Evolutionary conservation across 208 protist genomes (phyloP).

Genomic region (Acanthamoeba culbertsoni): DNA sequence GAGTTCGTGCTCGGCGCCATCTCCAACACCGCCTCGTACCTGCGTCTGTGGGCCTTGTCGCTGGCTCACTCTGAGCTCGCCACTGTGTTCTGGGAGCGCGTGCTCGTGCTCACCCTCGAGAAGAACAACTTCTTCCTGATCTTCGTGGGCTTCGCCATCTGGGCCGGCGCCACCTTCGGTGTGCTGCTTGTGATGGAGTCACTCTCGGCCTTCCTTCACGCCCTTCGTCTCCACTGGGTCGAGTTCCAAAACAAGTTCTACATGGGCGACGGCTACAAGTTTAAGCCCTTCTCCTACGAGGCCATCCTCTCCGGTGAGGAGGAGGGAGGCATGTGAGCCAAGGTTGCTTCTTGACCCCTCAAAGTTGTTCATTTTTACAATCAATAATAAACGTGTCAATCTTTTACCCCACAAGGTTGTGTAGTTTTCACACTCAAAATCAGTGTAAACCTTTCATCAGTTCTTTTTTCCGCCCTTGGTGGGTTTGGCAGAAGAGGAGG

Average conservation of each 20-base stretch:
- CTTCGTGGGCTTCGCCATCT: constrained; percentile 93
- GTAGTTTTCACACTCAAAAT: no score
- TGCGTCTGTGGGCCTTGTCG: constrained; percentile 99
- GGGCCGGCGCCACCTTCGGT: constrained; percentile 93
- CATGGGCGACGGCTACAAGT: constrained; percentile 87
- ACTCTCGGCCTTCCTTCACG: constrained; percentile 98
- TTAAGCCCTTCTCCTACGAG: constrained; percentile 27
- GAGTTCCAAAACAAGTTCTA: constrained; percentile 99
- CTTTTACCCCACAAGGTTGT: no score
- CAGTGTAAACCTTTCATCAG: no score
- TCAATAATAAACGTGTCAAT: no score
- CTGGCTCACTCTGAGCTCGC: constrained; percentile 95
- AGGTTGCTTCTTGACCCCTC: no score
- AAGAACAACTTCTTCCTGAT: background rate
- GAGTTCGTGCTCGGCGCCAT: constrained; percentile 98
- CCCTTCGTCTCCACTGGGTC: constrained; percentile 96
- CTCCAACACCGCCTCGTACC: constrained; percentile 99
- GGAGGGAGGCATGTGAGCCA: background rate
- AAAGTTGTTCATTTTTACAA: no score
- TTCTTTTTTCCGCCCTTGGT: no score
- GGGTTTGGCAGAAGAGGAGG: no score
- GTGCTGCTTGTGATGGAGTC: constrained; percentile 98
- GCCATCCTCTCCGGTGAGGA: background rate
- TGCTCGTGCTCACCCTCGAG: constrained; percentile 59
- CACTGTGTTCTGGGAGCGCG: constrained; percentile 77